Evolutionary conservation across 1,284 basidiomycete genomes (phyloP).

Genomic region (Moesziomyces sp.): DNA sequence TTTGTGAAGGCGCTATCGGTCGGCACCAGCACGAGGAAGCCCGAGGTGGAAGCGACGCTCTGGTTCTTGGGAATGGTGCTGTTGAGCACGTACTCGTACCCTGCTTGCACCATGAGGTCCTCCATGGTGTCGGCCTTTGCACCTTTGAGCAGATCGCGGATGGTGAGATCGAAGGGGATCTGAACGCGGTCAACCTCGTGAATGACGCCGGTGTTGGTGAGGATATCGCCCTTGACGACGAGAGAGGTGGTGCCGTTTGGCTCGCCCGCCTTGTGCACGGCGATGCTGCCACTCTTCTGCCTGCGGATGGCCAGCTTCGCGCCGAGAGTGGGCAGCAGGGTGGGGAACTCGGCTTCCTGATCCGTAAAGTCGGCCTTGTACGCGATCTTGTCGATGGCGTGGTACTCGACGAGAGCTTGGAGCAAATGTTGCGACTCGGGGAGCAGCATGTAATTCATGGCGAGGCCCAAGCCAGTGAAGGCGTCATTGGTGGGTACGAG

Average conservation of each 20-base stretch:
- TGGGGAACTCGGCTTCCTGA: constrained; percentile 56
- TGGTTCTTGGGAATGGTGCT: constrained; percentile 71
- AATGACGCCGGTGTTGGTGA: constrained; percentile 89
- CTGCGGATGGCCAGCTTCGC: constrained; percentile 37
- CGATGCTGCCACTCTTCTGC: constrained; percentile 44
- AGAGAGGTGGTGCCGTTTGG: constrained; percentile 18
- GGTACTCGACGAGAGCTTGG: constrained; percentile 84
- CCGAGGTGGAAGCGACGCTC: constrained; percentile 4
- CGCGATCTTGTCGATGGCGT: constrained; percentile 80
- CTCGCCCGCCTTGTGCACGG: constrained; percentile 29
- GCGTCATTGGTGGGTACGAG: constrained; percentile 89
- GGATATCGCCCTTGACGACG: constrained; percentile 72
- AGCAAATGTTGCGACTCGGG: constrained; percentile 77
- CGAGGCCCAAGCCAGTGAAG: constrained; percentile 86
- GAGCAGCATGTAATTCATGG: constrained; percentile 84
- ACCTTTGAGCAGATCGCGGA: constrained; percentile 84
- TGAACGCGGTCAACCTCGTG: constrained; percentile 87
- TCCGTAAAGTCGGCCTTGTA: constrained; percentile 76
- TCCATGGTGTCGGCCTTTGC: constrained; percentile 84
- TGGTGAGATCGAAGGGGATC: constrained; percentile 85
- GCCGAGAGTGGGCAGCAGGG: constrained; percentile 49
- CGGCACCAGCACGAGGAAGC: constrained; percentile 78
- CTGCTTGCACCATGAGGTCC: constrained; percentile 74
- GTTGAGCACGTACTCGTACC: constrained; percentile 85
- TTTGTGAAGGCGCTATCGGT: constrained; percentile 89